Evolutionary conservation across 2,329 filamentous ascomycete species (phyloP).

Genomic region (Ophiosphaerella korrae): DNA sequence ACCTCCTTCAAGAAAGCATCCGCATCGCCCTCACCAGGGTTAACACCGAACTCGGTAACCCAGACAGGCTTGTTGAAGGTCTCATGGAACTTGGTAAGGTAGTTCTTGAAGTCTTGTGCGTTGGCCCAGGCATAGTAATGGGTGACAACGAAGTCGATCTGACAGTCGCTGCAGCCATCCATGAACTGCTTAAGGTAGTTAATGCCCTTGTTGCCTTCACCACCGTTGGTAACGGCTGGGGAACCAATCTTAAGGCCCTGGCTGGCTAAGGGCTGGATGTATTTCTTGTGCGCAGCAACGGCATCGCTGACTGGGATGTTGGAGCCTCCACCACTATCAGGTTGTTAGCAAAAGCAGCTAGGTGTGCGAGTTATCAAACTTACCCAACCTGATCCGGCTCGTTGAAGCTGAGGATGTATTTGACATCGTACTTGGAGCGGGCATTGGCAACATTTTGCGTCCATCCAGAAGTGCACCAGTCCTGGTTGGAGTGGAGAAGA

Average conservation of each 20-base stretch:
- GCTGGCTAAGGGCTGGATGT: conserved; percentile 32
- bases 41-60: conserved; percentile 45
- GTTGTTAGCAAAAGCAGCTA: conserved; percentile 5
- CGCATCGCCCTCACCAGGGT: conserved; percentile 22
- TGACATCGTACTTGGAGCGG: conserved; percentile 35
- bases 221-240: conserved; percentile 44
- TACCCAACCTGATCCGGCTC: conserved; percentile 46
- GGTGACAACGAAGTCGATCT: conserved; percentile 43
- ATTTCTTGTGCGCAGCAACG: conserved; percentile 28
- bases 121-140: conserved; percentile 46
- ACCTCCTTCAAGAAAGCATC: conserved; percentile 38
- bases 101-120: conserved; percentile 40
- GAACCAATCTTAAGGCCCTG: conserved; percentile 40
- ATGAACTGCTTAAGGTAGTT: conserved; percentile 40
- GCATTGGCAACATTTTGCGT: conserved; percentile 32
- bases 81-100: conserved; percentile 44
- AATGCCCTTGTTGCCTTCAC: conserved; percentile 30
- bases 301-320: conserved; percentile 31
- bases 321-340: conserved; percentile 29
- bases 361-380: conserved; percentile 13
- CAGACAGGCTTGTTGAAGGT: conserved; percentile 40
- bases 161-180: conserved; percentile 30
- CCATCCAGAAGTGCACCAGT: conserved; percentile 37
- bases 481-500: conserved; percentile 47
- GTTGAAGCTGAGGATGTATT: conserved; percentile 44